These are phyloP conservation scores for Sclerotinia subarctica DNA, from an alignment of 2,329 filamentous ascomycete genomes.

Conservation along the genomic window DNA sequence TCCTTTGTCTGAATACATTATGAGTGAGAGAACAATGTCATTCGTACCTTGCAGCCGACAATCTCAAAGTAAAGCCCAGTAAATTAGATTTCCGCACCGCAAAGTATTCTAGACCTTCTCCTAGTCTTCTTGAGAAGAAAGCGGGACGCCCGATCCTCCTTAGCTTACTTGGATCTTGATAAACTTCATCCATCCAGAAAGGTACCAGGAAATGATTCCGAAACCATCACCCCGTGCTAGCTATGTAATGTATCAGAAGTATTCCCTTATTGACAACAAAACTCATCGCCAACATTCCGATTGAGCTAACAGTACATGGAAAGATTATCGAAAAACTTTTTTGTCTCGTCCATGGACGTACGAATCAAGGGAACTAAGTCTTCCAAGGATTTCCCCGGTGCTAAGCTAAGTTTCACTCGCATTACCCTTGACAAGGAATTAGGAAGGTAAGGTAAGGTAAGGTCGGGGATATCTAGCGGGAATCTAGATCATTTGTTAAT, in stretches of 20 bases:
- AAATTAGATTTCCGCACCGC: not conserved
- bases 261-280: not conserved
- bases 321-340: not conserved
- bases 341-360: not conserved
- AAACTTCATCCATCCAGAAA: not conserved
- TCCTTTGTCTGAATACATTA: not conserved
- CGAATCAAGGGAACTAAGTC: not conserved
- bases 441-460: too few relatives aligned
- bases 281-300: rapidly evolving
- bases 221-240: not conserved
- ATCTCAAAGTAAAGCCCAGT: not conserved
- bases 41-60: not conserved
- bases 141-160: not conserved
- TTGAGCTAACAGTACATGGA: rapidly evolving
- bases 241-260: too few relatives aligned
- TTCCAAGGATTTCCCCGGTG: not conserved
- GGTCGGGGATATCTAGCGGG: not conserved
- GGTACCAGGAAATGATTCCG: rapidly evolving
- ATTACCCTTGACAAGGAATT: not conserved
- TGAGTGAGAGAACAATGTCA: rapidly evolving
- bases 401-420: too few relatives aligned
- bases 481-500: not conserved
- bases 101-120: not conserved
- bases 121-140: not conserved
- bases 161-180: not conserved